Conservation (phyloP, 2,329 filamentous ascomycete species). For the Westerdykella ornata region DNA sequence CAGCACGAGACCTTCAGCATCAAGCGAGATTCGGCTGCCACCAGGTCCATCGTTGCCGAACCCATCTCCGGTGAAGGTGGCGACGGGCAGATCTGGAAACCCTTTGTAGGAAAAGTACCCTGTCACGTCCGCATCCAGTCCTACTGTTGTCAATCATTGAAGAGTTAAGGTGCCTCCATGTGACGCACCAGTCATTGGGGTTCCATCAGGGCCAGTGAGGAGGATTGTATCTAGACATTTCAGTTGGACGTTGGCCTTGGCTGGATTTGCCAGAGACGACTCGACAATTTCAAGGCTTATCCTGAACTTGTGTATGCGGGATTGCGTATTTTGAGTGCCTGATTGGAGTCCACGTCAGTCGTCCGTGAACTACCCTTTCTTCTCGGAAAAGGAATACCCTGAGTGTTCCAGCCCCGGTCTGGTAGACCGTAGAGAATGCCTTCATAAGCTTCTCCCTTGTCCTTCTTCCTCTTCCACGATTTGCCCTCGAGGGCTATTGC, state of each 20-base stretch:
- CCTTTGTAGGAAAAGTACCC: conserved; percentile 51
- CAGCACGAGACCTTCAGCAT: conserved; percentile 61
- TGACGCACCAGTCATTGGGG: conserved; percentile 47
- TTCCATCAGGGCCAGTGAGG: conserved; percentile 56
- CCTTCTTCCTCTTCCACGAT: conserved; percentile 52
- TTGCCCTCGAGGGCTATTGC: conserved; percentile 56
- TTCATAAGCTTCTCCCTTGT: conserved; percentile 45
- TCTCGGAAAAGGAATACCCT: conserved; percentile 53
- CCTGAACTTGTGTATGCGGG: conserved; percentile 61
- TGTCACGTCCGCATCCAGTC: conserved; percentile 54
- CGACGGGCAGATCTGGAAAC: conserved; percentile 57
- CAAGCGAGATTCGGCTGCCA: conserved; percentile 54
- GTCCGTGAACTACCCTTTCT: no score
- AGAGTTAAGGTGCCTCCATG: conserved; percentile 4
- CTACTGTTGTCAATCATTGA: conserved; percentile 17
- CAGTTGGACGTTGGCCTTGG: conserved; percentile 55
- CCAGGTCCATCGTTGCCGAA: conserved; percentile 57
- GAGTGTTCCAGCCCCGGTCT: conserved; percentile 67
- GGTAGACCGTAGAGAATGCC: conserved; percentile 59
- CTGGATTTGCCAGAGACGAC: conserved; percentile 50
- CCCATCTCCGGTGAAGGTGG: conserved; percentile 58
- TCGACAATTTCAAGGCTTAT: conserved; percentile 52
- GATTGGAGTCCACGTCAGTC: no score
- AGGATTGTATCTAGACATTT: conserved; percentile 59
- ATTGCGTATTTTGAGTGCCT: conserved; percentile 58